Evolutionary conservation across 192 early-diverging fungal species (phyloP), one percentile per base, ranked within the genome.

Genomic region (Entomortierella chlamydospora): DNA sequence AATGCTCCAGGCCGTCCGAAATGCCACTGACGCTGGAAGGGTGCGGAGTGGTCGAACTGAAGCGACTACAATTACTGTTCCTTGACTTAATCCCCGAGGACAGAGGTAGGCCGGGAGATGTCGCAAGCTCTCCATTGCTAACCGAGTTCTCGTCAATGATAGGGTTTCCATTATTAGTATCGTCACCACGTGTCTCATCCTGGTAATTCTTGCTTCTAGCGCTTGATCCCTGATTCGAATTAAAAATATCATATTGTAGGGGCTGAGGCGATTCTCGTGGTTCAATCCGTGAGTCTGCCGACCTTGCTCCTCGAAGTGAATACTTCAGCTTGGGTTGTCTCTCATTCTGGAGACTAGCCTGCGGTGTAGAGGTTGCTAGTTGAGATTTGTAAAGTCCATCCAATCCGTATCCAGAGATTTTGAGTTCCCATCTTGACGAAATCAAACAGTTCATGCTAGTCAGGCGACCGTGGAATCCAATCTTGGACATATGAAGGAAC

Each of bases 401-500:
- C 13, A 85, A 53, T 18, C 84, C 84, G 61, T 82, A 85, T 8
- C 82, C 82, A 11, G 76, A 50, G 33, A 85, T 81, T 66, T 83
- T 85, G 26, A 85, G 62, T 30, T 85, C 84, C 84, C 84, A 85
- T 20, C 78, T 50, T 0, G 72, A 73, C 12, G 84, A 77, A 49
- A 85, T 80, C 41, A 83, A 41, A 49, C 84, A 85, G 58, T 64
- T 72, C 57, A 57, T 61, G 17, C 81, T 83, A 1, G 81, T 85
- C 22, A 85, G 56, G 45, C 61, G 80, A 7, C 84, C 81, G 58
- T 85, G 84, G 30, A 74, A 60, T 22, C 34, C 62, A 45, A 85
- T 74, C 51, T 83, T 85, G 13, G 81, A 83, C 68, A 80, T 76
- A 61, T 85, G 84, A 30, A 85, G 60, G 50, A 85, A 85, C 43